Conservation (phyloP, 2,329 filamentous ascomycete species). For the Colletotrichum sp. region DNA sequence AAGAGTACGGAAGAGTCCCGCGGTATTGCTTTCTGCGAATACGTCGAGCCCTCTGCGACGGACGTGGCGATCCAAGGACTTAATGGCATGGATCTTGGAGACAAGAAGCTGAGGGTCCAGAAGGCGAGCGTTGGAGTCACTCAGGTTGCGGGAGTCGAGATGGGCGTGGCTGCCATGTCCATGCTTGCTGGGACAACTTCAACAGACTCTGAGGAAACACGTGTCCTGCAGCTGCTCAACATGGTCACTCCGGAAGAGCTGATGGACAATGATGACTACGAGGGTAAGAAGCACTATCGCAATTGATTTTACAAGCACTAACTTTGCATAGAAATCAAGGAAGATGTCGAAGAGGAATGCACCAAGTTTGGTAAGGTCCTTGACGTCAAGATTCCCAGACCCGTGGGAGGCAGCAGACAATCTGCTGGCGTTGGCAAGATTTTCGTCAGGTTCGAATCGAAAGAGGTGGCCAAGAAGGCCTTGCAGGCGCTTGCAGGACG, state of each 20-base stretch:
- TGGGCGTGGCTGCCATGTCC: slow-evolving; percentile 97
- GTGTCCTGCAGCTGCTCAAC: slow-evolving; percentile 91
- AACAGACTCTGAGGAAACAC: slow-evolving; percentile 76
- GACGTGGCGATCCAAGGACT: slow-evolving; percentile 88
- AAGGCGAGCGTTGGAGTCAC: slow-evolving; percentile 92
- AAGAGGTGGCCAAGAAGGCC: slow-evolving; percentile 81
- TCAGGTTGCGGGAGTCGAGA: slow-evolving; percentile 90
- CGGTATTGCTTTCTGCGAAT: slow-evolving; percentile 97
- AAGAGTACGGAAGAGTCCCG: slow-evolving; percentile 83
- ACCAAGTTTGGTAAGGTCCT: slow-evolving; percentile 84
- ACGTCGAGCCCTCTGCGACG: slow-evolving; percentile 77
- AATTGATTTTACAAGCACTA: neutral
- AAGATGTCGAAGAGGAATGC: slow-evolving; percentile 94
- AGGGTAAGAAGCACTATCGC: slow-evolving; percentile 64
- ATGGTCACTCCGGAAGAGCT: slow-evolving; percentile 98
- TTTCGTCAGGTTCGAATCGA: slow-evolving; percentile 87
- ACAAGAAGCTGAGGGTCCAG: slow-evolving; percentile 81
- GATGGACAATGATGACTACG: slow-evolving; percentile 92
- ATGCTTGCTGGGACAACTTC: slow-evolving; percentile 93
- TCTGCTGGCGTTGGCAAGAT: slow-evolving; percentile 96
- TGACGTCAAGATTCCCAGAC: slow-evolving; percentile 92
- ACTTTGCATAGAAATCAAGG: slow-evolving; percentile 78
- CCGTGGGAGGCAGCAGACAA: slow-evolving; percentile 80
- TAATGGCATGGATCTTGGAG: slow-evolving; percentile 92
- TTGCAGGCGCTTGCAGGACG: slow-evolving; percentile 89